Conservation (phyloP, 495 filamentous ascomycete genomes). For the Podospora australis region DNA sequence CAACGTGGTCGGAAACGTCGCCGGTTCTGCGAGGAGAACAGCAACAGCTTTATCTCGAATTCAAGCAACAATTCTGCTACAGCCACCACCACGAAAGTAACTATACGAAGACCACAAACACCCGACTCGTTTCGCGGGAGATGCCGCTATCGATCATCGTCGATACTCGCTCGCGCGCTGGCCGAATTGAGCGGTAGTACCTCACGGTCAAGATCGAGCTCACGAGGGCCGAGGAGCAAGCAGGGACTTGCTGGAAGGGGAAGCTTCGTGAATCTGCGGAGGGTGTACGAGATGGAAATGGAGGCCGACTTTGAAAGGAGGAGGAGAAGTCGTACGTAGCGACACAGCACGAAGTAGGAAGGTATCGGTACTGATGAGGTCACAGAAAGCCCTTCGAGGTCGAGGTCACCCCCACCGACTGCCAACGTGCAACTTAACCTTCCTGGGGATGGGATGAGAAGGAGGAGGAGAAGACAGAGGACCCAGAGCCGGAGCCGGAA, state of each 20-base stretch:
- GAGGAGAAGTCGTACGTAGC: slow-evolving; percentile 6
- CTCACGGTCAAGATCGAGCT: not conserved
- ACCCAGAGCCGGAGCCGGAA: slow-evolving; percentile 11
- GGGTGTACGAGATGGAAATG: not conserved
- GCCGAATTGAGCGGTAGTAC: not conserved
- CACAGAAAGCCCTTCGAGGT: slow-evolving; percentile 12
- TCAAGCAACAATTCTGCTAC: not conserved
- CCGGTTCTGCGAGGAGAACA: not conserved
- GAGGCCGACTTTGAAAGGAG: not conserved
- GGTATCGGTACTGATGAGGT: not conserved
- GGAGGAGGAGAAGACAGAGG: slow-evolving; percentile 11
- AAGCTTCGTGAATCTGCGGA: too few relatives aligned
- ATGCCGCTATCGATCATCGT: not conserved
- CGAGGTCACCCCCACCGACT: slow-evolving; percentile 4
- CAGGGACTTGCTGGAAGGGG: not conserved
- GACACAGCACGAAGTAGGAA: not conserved
- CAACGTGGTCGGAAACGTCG: not conserved
- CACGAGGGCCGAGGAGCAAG: too few relatives aligned
- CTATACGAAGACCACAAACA: not conserved
- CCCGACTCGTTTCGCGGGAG: not conserved
- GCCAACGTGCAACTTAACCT: too few relatives aligned
- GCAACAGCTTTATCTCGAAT: too few relatives aligned
- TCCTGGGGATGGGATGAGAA: not conserved
- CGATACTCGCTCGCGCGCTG: not conserved
- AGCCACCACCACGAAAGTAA: too few relatives aligned